A percentile compares a stretch with the other conserved stretches of the same genome.
phyloP scores from a whole-genome alignment of 345 rosid species.

The sweet orange (Citrus sinensis) region DVS_A1.0 CM039166.1:24441501-24442000 shows the following conservation, averaged over 20 bases:
- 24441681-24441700: background rate
- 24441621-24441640: background rate
- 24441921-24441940: background rate
- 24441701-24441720: background rate
- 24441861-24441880: background rate
- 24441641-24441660: background rate
- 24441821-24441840: background rate
- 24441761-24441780: background rate
- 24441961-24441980: background rate
- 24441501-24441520: too few relatives aligned
- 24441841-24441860: background rate
- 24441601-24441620: background rate
- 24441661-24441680: background rate
- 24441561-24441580: background rate
- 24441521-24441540: too few relatives aligned
- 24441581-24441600: background rate
- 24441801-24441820: background rate
- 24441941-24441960: background rate
- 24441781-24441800: background rate
- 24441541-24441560: too few relatives aligned
- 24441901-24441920: background rate
- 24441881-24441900: constrained; percentile 1
- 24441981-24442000: background rate
- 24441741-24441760: background rate
- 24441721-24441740: background rate